Conservation (phyloP, 2,329 filamentous ascomycete genomes). For the Diplodia seriata region DNA sequence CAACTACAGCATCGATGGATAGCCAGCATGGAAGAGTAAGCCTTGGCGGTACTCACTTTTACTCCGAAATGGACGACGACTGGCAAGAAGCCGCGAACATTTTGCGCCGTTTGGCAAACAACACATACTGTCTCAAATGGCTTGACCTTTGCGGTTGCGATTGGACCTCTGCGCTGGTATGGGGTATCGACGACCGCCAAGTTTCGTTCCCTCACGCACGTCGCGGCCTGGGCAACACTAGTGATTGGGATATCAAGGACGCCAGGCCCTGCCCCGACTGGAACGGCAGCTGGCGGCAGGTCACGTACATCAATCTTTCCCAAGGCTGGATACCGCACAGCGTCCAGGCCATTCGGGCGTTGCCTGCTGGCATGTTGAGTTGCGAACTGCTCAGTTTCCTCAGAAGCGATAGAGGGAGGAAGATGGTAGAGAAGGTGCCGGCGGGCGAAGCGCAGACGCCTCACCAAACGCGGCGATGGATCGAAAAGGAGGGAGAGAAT, state of each 20-base stretch:
- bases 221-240: not conserved
- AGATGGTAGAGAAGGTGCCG: conserved; percentile 21
- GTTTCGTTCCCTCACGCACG: conserved; percentile 33
- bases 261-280: conserved; percentile 44
- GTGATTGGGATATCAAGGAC: conserved; percentile 20
- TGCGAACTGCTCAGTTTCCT: conserved; percentile 47
- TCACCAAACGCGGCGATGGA: conserved; percentile 43
- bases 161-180: conserved; percentile 62
- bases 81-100: conserved; percentile 64
- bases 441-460: conserved; percentile 35
- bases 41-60: conserved; percentile 60
- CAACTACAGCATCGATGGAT: conserved; percentile 54
- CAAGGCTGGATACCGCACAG: conserved; percentile 55
- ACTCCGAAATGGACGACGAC: conserved; percentile 61
- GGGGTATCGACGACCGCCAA: conserved; percentile 37
- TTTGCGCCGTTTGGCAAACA: conserved; percentile 61
- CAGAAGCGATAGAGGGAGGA: conserved; percentile 42
- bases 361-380: conserved; percentile 46
- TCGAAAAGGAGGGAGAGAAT: conserved; percentile 48
- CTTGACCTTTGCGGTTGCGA: conserved; percentile 67
- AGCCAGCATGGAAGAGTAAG: conserved; percentile 52
- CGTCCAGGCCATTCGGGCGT: conserved; percentile 40
- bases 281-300: conserved; percentile 53
- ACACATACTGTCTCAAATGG: conserved; percentile 66
- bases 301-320: conserved; percentile 50